Percentiles rank a stretch among this genome's conserved stretches.
Conservation (phyloP, 2,329 filamentous ascomycete genomes). For the Alternaria tenuissima region DNA sequence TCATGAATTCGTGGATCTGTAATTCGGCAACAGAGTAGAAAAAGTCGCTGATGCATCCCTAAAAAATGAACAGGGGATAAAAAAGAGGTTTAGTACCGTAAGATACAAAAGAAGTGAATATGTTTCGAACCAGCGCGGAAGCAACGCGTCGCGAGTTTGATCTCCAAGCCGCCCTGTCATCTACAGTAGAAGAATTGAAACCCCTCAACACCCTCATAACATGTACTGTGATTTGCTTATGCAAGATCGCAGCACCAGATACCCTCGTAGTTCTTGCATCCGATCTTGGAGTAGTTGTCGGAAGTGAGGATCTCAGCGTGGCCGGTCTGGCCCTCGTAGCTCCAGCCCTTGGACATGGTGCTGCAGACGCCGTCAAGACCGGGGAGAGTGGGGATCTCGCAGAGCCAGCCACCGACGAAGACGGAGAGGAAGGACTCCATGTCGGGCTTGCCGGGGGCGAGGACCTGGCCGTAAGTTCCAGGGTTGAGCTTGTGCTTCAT, state of each 20-base stretch:
- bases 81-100: slow-evolving; percentile 22
- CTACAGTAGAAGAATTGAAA: slow-evolving; percentile 14
- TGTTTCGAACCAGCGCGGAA: slow-evolving; percentile 19
- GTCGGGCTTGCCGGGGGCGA: slow-evolving; percentile 32
- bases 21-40: slow-evolving; percentile 13
- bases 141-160: slow-evolving; percentile 14
- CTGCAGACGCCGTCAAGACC: slow-evolving; percentile 39
- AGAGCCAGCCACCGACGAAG: slow-evolving; percentile 49
- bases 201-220: not conserved
- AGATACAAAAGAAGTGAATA: slow-evolving; percentile 28
- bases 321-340: slow-evolving; percentile 41
- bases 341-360: slow-evolving; percentile 36
- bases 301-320: slow-evolving; percentile 44
- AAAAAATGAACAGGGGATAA: slow-evolving; percentile 13
- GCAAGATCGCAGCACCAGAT: slow-evolving; percentile 47
- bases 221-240: slow-evolving; percentile 21
- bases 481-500: slow-evolving; percentile 46
- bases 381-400: slow-evolving; percentile 39
- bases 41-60: slow-evolving; percentile 11
- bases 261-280: slow-evolving; percentile 31
- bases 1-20: slow-evolving; percentile 21
- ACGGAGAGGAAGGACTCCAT: slow-evolving; percentile 37
- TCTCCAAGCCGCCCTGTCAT: slow-evolving; percentile 25
- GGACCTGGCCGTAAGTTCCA: slow-evolving; percentile 41
- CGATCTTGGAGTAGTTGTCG: slow-evolving; percentile 40